A percentile compares a stretch with the other conserved stretches of the same genome.
These are phyloP conservation scores for Astrocystis sublimbata DNA, from an alignment of 495 filamentous ascomycete genomes.

Conservation along the genomic window DNA sequence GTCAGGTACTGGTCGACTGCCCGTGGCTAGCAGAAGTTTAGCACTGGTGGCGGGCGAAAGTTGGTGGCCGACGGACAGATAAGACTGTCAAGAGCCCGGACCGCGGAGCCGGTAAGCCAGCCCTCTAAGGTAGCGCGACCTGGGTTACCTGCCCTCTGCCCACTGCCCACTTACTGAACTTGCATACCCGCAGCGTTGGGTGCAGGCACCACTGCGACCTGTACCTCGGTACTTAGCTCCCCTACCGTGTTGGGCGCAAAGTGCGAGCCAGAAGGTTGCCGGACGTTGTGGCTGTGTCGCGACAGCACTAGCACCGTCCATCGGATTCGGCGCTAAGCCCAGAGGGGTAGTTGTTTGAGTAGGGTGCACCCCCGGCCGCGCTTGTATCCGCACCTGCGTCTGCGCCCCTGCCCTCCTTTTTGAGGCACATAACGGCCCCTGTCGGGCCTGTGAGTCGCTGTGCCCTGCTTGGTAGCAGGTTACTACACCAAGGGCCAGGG, in stretches of 20 bases:
- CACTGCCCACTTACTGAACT: not conserved
- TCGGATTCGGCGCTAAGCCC: conserved; percentile 19
- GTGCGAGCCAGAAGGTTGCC: conserved; percentile 31
- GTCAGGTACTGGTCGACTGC: conserved; percentile 2
- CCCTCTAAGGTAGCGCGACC: not conserved
- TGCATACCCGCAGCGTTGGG: no score
- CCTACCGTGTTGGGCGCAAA: conserved; percentile 24
- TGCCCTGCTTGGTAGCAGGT: conserved; percentile 1
- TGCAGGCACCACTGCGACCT: not conserved
- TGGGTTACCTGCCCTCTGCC: not conserved
- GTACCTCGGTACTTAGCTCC: not conserved
- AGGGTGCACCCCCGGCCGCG: conserved; percentile 5
- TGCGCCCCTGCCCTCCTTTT: not conserved
- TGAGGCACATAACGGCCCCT: conserved; percentile 4
- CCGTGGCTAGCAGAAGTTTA: no score
- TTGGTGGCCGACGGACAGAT: conserved; percentile 15
- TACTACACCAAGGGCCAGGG: conserved; percentile 14
- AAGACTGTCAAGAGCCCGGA: conserved; percentile 10
- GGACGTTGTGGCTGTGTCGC: conserved; percentile 34
- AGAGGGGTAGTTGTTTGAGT: conserved; percentile 17
- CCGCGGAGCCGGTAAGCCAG: conserved; percentile 23
- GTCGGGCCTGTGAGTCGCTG: not conserved
- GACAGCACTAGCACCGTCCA: conserved; percentile 7
- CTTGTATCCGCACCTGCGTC: not conserved
- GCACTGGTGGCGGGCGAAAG: not conserved